Conservation (phyloP, 2,329 filamentous ascomycete species). For the Escovopsis sp. region DNA sequence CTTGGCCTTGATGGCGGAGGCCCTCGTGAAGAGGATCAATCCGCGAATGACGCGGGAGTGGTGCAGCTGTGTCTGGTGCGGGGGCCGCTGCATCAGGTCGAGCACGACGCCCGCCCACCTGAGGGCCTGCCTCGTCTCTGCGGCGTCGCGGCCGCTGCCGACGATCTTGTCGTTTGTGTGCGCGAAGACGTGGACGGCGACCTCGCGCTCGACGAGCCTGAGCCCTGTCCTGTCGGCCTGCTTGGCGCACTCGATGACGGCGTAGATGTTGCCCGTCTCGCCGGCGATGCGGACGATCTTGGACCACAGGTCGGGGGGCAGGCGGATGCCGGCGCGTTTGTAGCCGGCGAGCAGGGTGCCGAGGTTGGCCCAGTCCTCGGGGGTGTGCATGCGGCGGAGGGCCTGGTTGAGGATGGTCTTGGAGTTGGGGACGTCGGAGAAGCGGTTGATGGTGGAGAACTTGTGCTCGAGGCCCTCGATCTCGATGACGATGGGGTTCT, state of each 20-base stretch:
- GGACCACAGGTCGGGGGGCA: slow-evolving; percentile 20
- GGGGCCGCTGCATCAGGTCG: slow-evolving; percentile 32
- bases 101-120: slow-evolving; percentile 32
- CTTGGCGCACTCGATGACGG: slow-evolving; percentile 36
- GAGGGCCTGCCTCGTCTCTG: slow-evolving; percentile 26
- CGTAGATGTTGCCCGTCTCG: slow-evolving; percentile 24
- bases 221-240: slow-evolving; percentile 31
- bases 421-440: slow-evolving; percentile 28
- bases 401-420: slow-evolving; percentile 22
- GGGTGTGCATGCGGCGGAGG: slow-evolving; percentile 30
- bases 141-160: slow-evolving; percentile 18
- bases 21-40: slow-evolving; percentile 16
- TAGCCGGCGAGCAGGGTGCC: slow-evolving; percentile 36
- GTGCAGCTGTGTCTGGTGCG: slow-evolving; percentile 19
- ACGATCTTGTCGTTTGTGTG: slow-evolving; percentile 24
- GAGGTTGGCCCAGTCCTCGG: slow-evolving; percentile 38
- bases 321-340: slow-evolving; percentile 25
- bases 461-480: slow-evolving; percentile 41
- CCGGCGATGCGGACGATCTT: slow-evolving; percentile 29
- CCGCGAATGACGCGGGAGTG: slow-evolving; percentile 17
- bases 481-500: slow-evolving; percentile 42
- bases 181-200: slow-evolving; percentile 16
- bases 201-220: slow-evolving; percentile 26
- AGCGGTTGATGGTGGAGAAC: slow-evolving; percentile 32
- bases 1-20: slow-evolving; percentile 13